phyloP scores from a whole-genome alignment of 306 rosid genomes.

The Trichosanthes truncata region DNA sequence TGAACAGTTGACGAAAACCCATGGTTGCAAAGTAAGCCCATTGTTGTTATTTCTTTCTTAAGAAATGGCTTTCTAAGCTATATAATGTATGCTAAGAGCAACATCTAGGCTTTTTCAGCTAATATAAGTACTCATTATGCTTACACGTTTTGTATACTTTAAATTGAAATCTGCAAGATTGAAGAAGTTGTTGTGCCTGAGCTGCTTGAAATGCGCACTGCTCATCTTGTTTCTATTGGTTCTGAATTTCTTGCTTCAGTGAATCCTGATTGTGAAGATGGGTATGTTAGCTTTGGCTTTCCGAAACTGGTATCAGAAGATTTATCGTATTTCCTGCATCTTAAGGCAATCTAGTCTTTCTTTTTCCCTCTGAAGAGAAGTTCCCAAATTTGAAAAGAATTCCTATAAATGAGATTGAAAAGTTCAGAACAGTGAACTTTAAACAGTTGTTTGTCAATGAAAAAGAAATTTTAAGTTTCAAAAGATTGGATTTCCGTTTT shows the following conservation, averaged over 20 bases:
- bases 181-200: slow-evolving; percentile 78
- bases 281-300: slow-evolving; percentile 41
- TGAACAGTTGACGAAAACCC: slow-evolving; percentile 35
- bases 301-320: background rate
- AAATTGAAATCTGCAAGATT: slow-evolving; percentile 24
- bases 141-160: slow-evolving; percentile 6
- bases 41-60: slow-evolving; percentile 1
- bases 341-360: background rate
- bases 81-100: background rate
- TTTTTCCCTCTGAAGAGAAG: background rate
- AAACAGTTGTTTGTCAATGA: background rate
- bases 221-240: slow-evolving; percentile 84
- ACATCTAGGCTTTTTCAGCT: background rate
- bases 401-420: background rate
- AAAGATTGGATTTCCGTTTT: background rate
- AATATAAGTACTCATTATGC: slow-evolving; percentile 7
- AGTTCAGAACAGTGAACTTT: background rate
- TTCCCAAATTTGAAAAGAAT: background rate
- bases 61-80: background rate
- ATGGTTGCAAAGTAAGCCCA: slow-evolving; percentile 78
- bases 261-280: slow-evolving; percentile 62
- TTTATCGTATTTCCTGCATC: background rate
- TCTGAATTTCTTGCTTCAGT: slow-evolving; percentile 51
- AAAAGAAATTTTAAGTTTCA: background rate
- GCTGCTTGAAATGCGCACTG: slow-evolving; percentile 65